Percentiles rank a stretch among this genome's conserved stretches.
Conservation (phyloP, 495 filamentous ascomycete genomes). For the Lasiosphaeriaceae sp. region DNA sequence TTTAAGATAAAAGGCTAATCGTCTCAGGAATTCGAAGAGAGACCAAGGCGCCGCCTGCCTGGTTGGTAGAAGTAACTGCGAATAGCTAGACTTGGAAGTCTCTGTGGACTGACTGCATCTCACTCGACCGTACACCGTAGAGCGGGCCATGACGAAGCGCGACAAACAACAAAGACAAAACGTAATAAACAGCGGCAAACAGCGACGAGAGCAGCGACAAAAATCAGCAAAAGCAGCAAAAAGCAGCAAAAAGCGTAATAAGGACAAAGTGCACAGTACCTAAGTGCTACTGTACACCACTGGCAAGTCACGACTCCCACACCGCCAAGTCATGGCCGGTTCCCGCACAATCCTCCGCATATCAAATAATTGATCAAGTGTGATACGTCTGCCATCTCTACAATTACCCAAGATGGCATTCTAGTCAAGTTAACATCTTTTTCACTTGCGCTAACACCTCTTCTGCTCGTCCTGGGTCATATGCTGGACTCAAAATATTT, state of each 20-base stretch:
- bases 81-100: not conserved
- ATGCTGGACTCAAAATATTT: not conserved
- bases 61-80: not conserved
- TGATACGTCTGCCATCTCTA: conserved; percentile 10
- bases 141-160: no score
- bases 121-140: no score
- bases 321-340: conserved; percentile 3
- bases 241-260: no score
- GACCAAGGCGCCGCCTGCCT: not conserved
- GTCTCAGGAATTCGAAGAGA: not conserved
- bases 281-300: conserved; percentile 3
- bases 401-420: conserved; percentile 7
- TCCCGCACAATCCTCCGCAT: no score
- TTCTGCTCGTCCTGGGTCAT: not conserved
- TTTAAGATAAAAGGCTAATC: not conserved
- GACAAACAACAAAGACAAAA: no score
- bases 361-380: conserved; percentile 4
- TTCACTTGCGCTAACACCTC: no score
- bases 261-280: no score
- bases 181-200: no score
- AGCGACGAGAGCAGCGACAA: no score
- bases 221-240: no score
- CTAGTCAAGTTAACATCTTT: no score
- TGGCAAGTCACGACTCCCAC: conserved; percentile 6
- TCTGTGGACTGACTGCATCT: not conserved